Evolutionary conservation across 2,329 filamentous ascomycete genomes (phyloP).

Genomic region (Nothophaeocryptopus gaeumannii): DNA sequence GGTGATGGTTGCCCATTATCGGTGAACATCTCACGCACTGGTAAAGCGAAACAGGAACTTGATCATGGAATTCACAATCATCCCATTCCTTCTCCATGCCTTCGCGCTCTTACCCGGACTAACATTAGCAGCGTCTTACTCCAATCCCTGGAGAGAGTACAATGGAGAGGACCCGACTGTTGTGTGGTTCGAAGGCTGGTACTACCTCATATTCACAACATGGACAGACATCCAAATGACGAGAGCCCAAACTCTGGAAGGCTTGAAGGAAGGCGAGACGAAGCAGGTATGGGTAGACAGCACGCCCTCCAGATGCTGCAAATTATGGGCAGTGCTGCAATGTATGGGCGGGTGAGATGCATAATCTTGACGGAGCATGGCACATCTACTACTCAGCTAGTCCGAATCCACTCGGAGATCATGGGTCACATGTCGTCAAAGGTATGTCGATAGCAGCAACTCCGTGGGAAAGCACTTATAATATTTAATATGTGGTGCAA

Average conservation of each 20-base stretch:
- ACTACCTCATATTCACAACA: slow-evolving; percentile 57
- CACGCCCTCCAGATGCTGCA: slow-evolving; percentile 50
- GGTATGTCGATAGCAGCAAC: neutral
- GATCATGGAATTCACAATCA: slow-evolving; percentile 4
- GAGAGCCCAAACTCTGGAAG: slow-evolving; percentile 53
- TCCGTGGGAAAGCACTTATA: neutral
- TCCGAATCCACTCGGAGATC: slow-evolving; percentile 44
- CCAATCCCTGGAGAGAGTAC: slow-evolving; percentile 52
- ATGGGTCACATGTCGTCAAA: slow-evolving; percentile 53
- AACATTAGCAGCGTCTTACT: slow-evolving; percentile 36
- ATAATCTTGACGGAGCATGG: slow-evolving; percentile 49
- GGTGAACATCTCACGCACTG: neutral
- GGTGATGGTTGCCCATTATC: neutral
- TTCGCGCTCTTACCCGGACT: neutral
- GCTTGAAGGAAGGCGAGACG: slow-evolving; percentile 53
- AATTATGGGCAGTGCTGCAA: slow-evolving; percentile 47
- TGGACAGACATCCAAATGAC: slow-evolving; percentile 57
- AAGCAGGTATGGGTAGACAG: slow-evolving; percentile 52
- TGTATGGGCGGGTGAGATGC: slow-evolving; percentile 54
- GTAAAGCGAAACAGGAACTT: neutral
- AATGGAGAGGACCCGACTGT: slow-evolving; percentile 56
- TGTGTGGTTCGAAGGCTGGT: slow-evolving; percentile 53
- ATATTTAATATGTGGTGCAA: slow-evolving; percentile 44
- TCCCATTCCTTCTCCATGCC: neutral
- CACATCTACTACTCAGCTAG: slow-evolving; percentile 60